These are phyloP conservation scores for Exophiala phaeomuriformis DNA, from an alignment of 2,329 filamentous ascomycete genomes.

Conservation along the genomic window DNA sequence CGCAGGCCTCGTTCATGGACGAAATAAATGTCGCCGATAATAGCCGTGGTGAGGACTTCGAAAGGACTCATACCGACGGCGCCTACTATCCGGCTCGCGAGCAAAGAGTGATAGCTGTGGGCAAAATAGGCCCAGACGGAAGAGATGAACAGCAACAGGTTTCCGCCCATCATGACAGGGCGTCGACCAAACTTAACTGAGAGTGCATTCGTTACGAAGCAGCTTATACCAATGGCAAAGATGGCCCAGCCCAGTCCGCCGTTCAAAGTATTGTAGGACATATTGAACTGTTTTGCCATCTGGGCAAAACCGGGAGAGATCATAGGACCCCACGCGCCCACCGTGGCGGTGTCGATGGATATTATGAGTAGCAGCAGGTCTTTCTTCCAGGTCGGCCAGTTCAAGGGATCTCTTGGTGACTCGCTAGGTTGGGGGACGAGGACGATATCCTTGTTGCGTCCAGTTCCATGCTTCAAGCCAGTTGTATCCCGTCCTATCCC, in stretches of 20 bases:
- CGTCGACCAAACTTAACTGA: constrained; percentile 22
- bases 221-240: constrained; percentile 30
- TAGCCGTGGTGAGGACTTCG: constrained; percentile 27
- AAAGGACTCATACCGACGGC: constrained; percentile 25
- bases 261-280: constrained; percentile 32
- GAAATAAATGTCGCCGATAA: constrained; percentile 41
- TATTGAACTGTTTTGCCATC: constrained; percentile 30
- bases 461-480: constrained; percentile 27
- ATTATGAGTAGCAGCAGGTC: constrained; percentile 36
- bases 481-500: constrained; percentile 43
- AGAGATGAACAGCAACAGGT: constrained; percentile 21
- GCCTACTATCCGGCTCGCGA: constrained; percentile 22
- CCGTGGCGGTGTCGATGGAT: constrained; percentile 34
- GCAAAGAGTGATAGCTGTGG: constrained; percentile 22
- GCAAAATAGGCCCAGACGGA: constrained; percentile 24
- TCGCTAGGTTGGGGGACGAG: constrained; percentile 30
- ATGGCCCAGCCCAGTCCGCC: constrained; percentile 33
- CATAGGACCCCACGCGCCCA: constrained; percentile 34
- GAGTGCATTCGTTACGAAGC: constrained; percentile 24
- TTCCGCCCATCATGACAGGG: constrained; percentile 21
- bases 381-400: constrained; percentile 34
- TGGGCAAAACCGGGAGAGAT: constrained; percentile 33
- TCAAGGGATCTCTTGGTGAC: constrained; percentile 30
- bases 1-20: constrained; percentile 39
- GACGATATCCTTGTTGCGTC: constrained; percentile 29